Percentiles rank a stretch among this genome's conserved stretches.
These are phyloP conservation scores for Kurtzmaniella quercitrusa DNA, from an alignment of 1,139 yeast species.

Conservation along the genomic window DNA sequence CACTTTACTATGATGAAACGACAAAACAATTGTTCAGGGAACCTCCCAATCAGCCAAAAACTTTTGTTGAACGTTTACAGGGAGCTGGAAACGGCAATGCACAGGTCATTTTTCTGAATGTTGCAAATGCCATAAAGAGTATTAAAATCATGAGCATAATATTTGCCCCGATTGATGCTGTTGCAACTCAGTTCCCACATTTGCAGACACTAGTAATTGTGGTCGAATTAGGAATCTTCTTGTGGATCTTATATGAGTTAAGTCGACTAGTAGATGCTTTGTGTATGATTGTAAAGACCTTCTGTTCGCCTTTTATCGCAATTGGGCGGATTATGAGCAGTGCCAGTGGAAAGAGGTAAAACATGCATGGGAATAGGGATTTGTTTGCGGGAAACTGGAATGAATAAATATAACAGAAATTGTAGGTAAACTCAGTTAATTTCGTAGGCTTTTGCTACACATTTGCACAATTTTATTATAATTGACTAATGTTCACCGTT, in stretches of 20 bases:
- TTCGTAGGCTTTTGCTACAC: too few relatives aligned
- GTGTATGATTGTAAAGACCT: conserved; percentile 45
- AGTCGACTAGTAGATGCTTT: conserved; percentile 42
- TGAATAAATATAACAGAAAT: too few relatives aligned
- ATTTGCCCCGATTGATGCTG: conserved; percentile 42
- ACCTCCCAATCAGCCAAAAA: not conserved
- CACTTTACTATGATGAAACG: not conserved
- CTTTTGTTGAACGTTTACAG: not conserved
- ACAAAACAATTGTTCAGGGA: not conserved
- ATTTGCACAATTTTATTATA: too few relatives aligned
- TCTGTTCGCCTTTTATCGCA: conserved; percentile 49
- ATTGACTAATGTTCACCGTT: too few relatives aligned
- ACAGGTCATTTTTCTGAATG: conserved; percentile 20
- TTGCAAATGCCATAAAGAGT: conserved; percentile 32
- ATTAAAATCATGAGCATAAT: conserved; percentile 35
- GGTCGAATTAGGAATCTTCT: conserved; percentile 34
- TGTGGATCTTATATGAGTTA: conserved; percentile 43
- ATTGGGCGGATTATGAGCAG: conserved; percentile 44
- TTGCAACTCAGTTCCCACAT: conserved; percentile 36
- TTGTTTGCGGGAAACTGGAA: too few relatives aligned
- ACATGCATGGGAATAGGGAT: conserved; percentile 11
- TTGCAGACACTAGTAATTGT: conserved; percentile 39
- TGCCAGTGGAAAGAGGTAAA: conserved; percentile 15
- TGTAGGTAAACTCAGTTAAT: too few relatives aligned
- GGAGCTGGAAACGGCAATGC: not conserved